Base-by-base conservation (phyloP, 1,284 basidiomycete genomes). In the Exobasidium rhododendri region DNA sequence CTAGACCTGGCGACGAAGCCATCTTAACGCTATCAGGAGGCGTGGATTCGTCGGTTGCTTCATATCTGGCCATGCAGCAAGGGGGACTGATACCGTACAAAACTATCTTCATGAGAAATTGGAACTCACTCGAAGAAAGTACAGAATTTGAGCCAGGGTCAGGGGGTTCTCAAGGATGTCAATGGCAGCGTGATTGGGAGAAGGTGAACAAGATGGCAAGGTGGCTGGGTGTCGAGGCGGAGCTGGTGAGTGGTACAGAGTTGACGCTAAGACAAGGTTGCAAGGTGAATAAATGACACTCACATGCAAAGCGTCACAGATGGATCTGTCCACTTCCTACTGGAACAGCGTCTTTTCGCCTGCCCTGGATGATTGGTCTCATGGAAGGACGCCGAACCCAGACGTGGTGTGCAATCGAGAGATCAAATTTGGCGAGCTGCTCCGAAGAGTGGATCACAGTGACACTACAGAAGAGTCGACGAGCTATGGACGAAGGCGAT, bases 61-160 rank as follows among this genome's bases (percentile, higher is more conserved):
- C 76, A 0, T 64, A 66, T 14, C 69, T 77, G 17, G 31, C 44
- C 20, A 14, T 40, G 28, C 14, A 45, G 29, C 30, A 14, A 22
- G 50, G 51, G 3, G 52, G 52, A 4, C 31, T 62, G 26, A 17
- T 84, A 92, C 17, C 89, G 86, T 20, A 40, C 22, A 59, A 52
- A 1, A 92, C 92, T 1, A 85, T 97, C 0, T 97, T 89, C 81
- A 97, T 97, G 94, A 86, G 92, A 26, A 97, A 97, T 69, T 97
- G 94, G 94, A 74, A 71, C 53, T 70, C 69, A 44, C 61, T 75
- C n/a, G 77, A 79, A 43, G 92, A 84, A 88, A 71, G 87, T 84
- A 17, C 84, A 85, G 53, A 86, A 0, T 61, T 74, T 35, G 67
- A 68, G 17, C 75, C 75, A 1, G 79, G 84, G 0, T 70, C 70